A percentile compares a stretch with the other conserved stretches of the same genome.
Evolutionary conservation across 768 basidiomycete species (phyloP).

Genomic region (Hysterangium stoloniferum): DNA sequence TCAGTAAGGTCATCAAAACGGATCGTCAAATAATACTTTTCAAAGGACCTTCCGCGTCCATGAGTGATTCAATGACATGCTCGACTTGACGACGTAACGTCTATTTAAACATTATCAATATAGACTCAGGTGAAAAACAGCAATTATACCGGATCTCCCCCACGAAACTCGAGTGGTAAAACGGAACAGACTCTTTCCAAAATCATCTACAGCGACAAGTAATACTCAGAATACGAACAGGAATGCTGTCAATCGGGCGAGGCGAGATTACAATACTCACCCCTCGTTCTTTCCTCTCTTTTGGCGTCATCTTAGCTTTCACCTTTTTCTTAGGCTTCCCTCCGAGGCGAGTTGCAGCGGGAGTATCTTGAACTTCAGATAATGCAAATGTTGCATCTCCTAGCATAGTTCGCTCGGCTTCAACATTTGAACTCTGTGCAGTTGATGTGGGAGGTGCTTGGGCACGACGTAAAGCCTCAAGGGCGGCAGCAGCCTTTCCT

Average conservation of each 20-base stretch:
- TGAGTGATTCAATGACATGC: conserved; percentile 65
- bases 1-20: background rate
- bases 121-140: background rate
- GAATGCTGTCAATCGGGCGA: background rate
- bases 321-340: conserved; percentile 44
- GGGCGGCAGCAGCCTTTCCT: conserved; percentile 59
- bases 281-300: conserved; percentile 77
- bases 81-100: conserved; percentile 73
- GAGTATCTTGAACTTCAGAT: conserved; percentile 29
- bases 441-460: conserved; percentile 18
- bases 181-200: conserved; percentile 65
- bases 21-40: conserved; percentile 41
- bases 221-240: conserved; percentile 41
- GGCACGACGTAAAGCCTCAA: conserved; percentile 35
- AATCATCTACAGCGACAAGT: conserved; percentile 28
- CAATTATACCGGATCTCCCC: conserved; percentile 74
- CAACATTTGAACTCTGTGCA: conserved; percentile 17
- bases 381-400: conserved; percentile 19
- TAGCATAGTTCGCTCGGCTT: conserved; percentile 15
- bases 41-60: conserved; percentile 53
- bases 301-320: conserved; percentile 64
- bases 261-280: conserved; percentile 33
- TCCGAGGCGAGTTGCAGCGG: conserved; percentile 28
- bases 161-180: conserved; percentile 85
- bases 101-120: conserved; percentile 27